phyloP scores from a whole-genome alignment of 208 protist species.

The Leishmania amazonensis region DNA sequence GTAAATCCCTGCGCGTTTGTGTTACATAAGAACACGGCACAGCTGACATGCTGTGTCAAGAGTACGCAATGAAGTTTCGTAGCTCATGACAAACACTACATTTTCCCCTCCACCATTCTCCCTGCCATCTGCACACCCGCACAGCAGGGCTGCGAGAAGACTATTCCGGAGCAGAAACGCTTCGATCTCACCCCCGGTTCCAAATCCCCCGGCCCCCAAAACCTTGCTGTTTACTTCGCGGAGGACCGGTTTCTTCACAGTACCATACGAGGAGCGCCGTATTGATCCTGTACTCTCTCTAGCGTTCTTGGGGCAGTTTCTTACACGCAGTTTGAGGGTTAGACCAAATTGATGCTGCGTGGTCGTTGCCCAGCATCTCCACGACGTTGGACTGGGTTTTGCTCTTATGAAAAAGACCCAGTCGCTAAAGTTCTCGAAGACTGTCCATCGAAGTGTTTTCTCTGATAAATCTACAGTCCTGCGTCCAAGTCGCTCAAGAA shows the following conservation, averaged over 20 bases:
- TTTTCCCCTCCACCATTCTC: not conserved
- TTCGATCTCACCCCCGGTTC: not conserved
- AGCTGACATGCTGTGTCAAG: slow-evolving; percentile 2
- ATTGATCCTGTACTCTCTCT: not conserved
- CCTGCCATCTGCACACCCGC: not conserved
- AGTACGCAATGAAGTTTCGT: not conserved
- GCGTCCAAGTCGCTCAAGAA: slow-evolving; percentile 19
- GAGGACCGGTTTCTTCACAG: not conserved
- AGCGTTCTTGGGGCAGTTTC: not conserved
- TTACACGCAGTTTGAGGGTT: slow-evolving; percentile 2
- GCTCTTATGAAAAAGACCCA: slow-evolving; percentile 10
- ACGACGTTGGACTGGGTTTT: not conserved
- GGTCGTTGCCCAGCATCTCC: slow-evolving; percentile 12
- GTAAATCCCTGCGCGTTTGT: not conserved
- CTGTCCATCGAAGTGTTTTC: slow-evolving; percentile 3
- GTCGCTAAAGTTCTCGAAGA: slow-evolving; percentile 19
- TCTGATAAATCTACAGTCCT: slow-evolving; percentile 2
- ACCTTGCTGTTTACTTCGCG: not conserved
- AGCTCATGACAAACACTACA: not conserved
- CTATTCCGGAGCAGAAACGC: not conserved
- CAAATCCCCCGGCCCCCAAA: not conserved
- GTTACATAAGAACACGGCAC: slow-evolving; percentile 5
- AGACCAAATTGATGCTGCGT: slow-evolving; percentile 7
- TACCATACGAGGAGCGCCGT: not conserved
- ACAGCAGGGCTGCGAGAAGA: slow-evolving; percentile 7